phyloP scores from a whole-genome alignment of 208 protist genomes.

The Angomonas desouzai region DNA sequence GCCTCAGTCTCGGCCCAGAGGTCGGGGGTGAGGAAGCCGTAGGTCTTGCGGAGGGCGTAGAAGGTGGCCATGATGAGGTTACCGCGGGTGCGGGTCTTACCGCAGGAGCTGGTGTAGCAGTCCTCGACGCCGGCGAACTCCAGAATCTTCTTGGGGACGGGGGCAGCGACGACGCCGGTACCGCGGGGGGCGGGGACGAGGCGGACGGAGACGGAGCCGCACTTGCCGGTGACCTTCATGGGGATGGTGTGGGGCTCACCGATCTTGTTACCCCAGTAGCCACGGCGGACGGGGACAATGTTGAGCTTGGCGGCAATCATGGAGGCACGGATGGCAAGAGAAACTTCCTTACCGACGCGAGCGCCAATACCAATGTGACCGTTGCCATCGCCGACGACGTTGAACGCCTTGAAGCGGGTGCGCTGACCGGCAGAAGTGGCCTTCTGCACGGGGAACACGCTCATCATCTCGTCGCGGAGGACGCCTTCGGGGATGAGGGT shows the following conservation, averaged over 20 bases:
- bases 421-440: slow-evolving; percentile 99
- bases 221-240: slow-evolving; percentile 99
- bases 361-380: slow-evolving; percentile 99
- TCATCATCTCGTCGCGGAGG: slow-evolving; percentile 96
- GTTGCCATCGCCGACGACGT: slow-evolving; percentile 98
- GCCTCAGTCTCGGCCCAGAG: slow-evolving; percentile 94
- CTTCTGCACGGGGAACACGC: slow-evolving; percentile 99
- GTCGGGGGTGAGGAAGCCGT: slow-evolving; percentile 98
- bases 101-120: slow-evolving; percentile 97
- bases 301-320: slow-evolving; percentile 98
- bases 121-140: slow-evolving; percentile 98
- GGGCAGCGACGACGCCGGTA: slow-evolving; percentile 98
- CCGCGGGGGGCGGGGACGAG: slow-evolving; percentile 99
- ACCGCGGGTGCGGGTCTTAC: slow-evolving; percentile 97
- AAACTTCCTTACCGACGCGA: slow-evolving; percentile 99
- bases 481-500: slow-evolving; percentile 90
- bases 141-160: slow-evolving; percentile 98
- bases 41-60: slow-evolving; percentile 96
- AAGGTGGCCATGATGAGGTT: slow-evolving; percentile 99
- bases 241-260: slow-evolving; percentile 99
- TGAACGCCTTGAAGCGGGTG: slow-evolving; percentile 99
- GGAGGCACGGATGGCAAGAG: slow-evolving; percentile 98
- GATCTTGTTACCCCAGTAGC: slow-evolving; percentile 99
- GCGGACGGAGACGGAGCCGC: slow-evolving; percentile 97
- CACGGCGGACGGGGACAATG: slow-evolving; percentile 97